These are phyloP conservation scores for Ceratonia siliqua DNA, from an alignment of 306 rosid genomes.

Conservation along the genomic window DNA sequence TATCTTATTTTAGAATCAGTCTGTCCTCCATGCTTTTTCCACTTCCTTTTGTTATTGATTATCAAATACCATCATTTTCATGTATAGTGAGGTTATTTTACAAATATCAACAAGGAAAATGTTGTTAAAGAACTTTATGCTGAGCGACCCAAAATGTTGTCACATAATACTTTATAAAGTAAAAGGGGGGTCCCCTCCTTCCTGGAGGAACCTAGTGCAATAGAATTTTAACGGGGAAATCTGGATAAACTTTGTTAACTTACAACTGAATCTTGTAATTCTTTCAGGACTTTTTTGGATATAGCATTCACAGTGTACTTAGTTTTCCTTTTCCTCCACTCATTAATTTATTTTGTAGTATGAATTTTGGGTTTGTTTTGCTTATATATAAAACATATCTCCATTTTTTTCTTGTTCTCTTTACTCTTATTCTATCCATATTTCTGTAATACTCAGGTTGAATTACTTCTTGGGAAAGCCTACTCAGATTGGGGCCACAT, in stretches of 20 bases:
- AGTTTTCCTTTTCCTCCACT: neutral
- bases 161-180: neutral
- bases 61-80: slow-evolving; percentile 6
- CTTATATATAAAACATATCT: slow-evolving; percentile 7
- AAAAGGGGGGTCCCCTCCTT: neutral
- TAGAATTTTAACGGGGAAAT: neutral
- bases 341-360: neutral
- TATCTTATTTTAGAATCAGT: neutral
- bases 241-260: neutral
- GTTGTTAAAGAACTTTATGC: neutral
- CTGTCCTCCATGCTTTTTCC: neutral
- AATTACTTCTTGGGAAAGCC: slow-evolving; percentile 94
- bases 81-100: neutral
- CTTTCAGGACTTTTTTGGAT: slow-evolving; percentile 21
- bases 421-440: neutral
- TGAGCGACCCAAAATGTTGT: neutral
- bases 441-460: slow-evolving; percentile 60
- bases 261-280: slow-evolving; percentile 6
- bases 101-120: neutral
- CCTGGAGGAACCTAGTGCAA: neutral
- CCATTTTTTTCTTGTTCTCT: neutral
- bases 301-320: slow-evolving; percentile 15
- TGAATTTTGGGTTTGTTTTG: slow-evolving; percentile 3
- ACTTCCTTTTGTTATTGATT: neutral
- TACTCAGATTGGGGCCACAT: slow-evolving; percentile 95